Evolutionary conservation across 2,329 filamentous ascomycete species (phyloP).

Genomic region (Lasiodiplodia theobromae): DNA sequence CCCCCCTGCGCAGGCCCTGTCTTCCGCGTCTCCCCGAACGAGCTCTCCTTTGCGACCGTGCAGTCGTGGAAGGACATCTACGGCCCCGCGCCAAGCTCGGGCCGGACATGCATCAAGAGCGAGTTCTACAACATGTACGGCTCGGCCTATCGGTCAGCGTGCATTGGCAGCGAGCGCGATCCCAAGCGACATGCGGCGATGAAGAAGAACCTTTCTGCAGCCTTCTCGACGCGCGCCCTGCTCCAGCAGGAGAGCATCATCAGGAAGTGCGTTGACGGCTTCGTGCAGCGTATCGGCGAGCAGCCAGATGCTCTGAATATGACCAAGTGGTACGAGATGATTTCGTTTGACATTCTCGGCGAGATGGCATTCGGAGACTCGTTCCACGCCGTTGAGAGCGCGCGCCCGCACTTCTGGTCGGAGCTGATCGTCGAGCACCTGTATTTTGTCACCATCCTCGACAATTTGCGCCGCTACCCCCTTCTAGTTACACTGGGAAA

Average conservation of each 20-base stretch:
- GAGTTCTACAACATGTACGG: constrained; percentile 38
- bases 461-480: constrained; percentile 39
- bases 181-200: constrained; percentile 49
- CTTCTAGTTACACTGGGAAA: constrained; percentile 35
- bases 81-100: constrained; percentile 39
- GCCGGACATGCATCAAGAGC: constrained; percentile 38
- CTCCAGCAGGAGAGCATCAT: constrained; percentile 50
- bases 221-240: constrained; percentile 50
- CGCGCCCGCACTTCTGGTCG: constrained; percentile 29
- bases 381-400: constrained; percentile 34
- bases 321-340: constrained; percentile 33
- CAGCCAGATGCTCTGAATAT: not conserved
- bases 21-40: constrained; percentile 50
- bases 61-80: constrained; percentile 50
- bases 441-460: constrained; percentile 12
- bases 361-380: constrained; percentile 37
- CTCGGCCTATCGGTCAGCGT: constrained; percentile 44
- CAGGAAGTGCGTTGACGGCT: constrained; percentile 49
- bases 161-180: constrained; percentile 45
- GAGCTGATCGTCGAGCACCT: constrained; percentile 25
- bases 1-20: constrained; percentile 42
- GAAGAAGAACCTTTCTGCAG: constrained; percentile 48
- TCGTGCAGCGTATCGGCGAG: constrained; percentile 38
- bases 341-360: constrained; percentile 37
- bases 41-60: constrained; percentile 52